Evolutionary conservation across 805 yeast species (phyloP).

Genomic region (Wickerhamiella domercqiae): DNA sequence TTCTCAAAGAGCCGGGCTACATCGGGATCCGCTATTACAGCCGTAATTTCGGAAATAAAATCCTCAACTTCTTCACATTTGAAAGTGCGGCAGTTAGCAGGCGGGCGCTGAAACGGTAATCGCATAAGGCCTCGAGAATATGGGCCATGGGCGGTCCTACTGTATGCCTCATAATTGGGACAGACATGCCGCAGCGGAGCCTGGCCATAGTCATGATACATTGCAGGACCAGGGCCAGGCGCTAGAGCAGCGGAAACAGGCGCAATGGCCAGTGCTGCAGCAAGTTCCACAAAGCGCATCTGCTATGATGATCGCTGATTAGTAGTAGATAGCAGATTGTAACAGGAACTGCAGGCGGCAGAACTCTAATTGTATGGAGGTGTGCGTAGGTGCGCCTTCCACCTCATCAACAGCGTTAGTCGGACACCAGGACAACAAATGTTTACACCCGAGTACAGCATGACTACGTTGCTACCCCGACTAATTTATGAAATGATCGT

Average conservation of each 20-base stretch:
- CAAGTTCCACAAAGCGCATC: no score
- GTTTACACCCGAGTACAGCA: no score
- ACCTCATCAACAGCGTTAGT: no score
- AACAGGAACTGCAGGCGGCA: no score
- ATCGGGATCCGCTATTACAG: slow-evolving; percentile 42
- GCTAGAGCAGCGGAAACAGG: neutral
- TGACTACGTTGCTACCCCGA: no score
- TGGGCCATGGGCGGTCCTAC: slow-evolving; percentile 41
- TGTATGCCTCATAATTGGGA: slow-evolving; percentile 48
- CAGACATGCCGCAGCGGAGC: slow-evolving; percentile 27
- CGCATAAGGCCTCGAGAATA: slow-evolving; percentile 37
- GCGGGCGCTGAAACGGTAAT: slow-evolving; percentile 67
- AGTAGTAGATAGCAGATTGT: no score
- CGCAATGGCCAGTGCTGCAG: neutral
- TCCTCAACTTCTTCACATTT: slow-evolving; percentile 44
- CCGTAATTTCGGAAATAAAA: slow-evolving; percentile 37
- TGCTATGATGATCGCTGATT: neutral
- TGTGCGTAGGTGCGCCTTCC: no score
- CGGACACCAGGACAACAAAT: no score
- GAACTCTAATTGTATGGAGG: no score
- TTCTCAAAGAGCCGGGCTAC: slow-evolving; percentile 64
- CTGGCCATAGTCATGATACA: neutral
- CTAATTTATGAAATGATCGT: no score
- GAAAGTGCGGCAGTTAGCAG: slow-evolving; percentile 58
- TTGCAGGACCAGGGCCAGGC: neutral